Evolutionary conservation across 1,139 yeast genomes (phyloP), one percentile per base, ranked within the genome.

Genomic region (Yamadazyma trypodendri): DNA sequence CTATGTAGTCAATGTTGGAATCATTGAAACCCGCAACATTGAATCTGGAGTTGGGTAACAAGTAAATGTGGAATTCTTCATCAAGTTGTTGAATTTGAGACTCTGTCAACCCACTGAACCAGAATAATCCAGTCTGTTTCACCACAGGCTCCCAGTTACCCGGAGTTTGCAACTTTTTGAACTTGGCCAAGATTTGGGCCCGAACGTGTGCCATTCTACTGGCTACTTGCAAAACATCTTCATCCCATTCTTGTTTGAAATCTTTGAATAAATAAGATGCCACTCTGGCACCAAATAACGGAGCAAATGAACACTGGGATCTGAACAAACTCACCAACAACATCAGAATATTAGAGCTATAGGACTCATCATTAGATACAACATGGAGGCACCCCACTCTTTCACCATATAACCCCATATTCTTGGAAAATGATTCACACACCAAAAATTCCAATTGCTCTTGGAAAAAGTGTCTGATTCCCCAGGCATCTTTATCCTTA

Each of bases 381-480:
- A 60, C 68, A 48, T 70, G 75, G 31, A 65, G 53, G 42, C 67
- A 63, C 3, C 76, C 76, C 7, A 58, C 62, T 50, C 76, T 55
- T 51, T 70, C 76, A 31, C 72, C 63, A 45, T 70, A 70, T 39
- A 70, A 59, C 6, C 75, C 75, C 68, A 70, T 55, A 51, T 69
- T 69, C 49, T 70, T 70, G 28, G 75, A 63, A 48, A 67, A 70
- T 8, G 74, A 67, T 50, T 70, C 69, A 43, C 70, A 63, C n/a
- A 63, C 72, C 12, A 60, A 36, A 35, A 61, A 58, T 40, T 61
- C 66, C 25, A 60, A 28, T 10, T 51, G 47, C 28, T 48, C 44
- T 3, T 49, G 45, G 35, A 53, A 58, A 31, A 60, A 55, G 34
- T 55, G 45, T 37, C 63, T 45, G 6, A 61, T 46, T 4, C 61